Evolutionary conservation across 1,139 yeast species (phyloP).

Genomic region (Pichia inconspicua): DNA sequence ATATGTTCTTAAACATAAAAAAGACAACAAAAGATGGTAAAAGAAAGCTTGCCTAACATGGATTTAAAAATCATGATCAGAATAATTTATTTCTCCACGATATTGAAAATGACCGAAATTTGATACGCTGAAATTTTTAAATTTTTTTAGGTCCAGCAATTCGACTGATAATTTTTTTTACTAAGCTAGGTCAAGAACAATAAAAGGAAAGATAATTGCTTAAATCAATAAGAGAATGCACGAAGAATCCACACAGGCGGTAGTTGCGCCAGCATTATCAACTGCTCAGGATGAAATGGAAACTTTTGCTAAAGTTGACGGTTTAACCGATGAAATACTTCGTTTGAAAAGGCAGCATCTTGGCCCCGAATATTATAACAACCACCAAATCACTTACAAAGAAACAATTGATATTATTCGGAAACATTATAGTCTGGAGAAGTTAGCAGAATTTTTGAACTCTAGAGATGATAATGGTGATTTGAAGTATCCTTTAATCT

Average conservation of each 20-base stretch:
- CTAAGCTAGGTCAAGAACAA: too few species aligned
- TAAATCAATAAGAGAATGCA: not conserved
- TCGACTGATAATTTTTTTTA: too few species aligned
- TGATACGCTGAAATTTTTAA: too few species aligned
- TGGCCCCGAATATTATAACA: slow-evolving; percentile 18
- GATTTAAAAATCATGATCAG: not conserved
- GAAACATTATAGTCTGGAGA: slow-evolving; percentile 47
- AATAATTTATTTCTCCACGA: too few species aligned
- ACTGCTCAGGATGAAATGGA: slow-evolving; percentile 27
- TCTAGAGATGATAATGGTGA: slow-evolving; percentile 23
- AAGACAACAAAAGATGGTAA: not conserved
- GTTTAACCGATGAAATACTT: slow-evolving; percentile 7
- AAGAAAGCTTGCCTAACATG: too few species aligned
- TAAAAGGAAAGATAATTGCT: too few species aligned
- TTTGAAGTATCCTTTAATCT: slow-evolving; percentile 43
- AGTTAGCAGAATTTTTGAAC: slow-evolving; percentile 35
- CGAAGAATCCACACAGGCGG: not conserved
- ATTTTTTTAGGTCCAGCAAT: too few species aligned
- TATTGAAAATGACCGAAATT: too few species aligned
- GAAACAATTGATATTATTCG: slow-evolving; percentile 31
- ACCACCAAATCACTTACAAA: slow-evolving; percentile 9
- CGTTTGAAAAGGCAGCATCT: slow-evolving; percentile 21
- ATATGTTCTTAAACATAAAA: not conserved
- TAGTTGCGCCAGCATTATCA: slow-evolving; percentile 27
- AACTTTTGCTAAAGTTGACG: slow-evolving; percentile 20